Evolutionary conservation across 768 basidiomycete genomes (phyloP).

Genomic region (Auricularia sp.): DNA sequence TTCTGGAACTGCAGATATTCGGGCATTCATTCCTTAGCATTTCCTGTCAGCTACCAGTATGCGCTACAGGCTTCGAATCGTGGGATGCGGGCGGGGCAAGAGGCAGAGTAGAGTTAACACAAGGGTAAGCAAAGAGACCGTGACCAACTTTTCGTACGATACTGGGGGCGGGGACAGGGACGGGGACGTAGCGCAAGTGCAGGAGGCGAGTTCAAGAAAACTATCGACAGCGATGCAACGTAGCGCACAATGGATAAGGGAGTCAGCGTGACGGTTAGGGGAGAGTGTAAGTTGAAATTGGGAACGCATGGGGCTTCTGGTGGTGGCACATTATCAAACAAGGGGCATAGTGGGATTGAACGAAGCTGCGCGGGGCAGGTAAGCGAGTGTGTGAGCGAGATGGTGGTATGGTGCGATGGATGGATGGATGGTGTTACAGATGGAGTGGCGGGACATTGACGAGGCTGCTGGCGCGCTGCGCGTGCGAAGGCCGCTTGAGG

Average conservation of each 20-base stretch:
- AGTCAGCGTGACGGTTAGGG: not conserved
- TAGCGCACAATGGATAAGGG: not conserved
- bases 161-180: not conserved
- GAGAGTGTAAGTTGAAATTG: not conserved
- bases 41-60: not conserved
- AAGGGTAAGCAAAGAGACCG: not conserved
- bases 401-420: too few species aligned
- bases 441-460: constrained; percentile 1
- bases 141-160: not conserved
- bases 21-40: not conserved
- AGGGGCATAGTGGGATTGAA: too few species aligned
- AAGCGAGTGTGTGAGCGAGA: too few species aligned
- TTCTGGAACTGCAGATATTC: too few species aligned
- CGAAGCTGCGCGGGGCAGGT: too few species aligned
- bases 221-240: not conserved
- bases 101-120: not conserved
- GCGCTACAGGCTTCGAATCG: not conserved
- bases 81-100: not conserved
- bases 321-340: too few species aligned
- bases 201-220: not conserved
- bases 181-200: not conserved
- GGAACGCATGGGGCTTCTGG: too few species aligned
- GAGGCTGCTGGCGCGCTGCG: constrained; percentile 1
- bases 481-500: not conserved
- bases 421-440: not conserved